phyloP scores from a whole-genome alignment of 768 basidiomycete species.

The Termitomyces sp. region DNA sequence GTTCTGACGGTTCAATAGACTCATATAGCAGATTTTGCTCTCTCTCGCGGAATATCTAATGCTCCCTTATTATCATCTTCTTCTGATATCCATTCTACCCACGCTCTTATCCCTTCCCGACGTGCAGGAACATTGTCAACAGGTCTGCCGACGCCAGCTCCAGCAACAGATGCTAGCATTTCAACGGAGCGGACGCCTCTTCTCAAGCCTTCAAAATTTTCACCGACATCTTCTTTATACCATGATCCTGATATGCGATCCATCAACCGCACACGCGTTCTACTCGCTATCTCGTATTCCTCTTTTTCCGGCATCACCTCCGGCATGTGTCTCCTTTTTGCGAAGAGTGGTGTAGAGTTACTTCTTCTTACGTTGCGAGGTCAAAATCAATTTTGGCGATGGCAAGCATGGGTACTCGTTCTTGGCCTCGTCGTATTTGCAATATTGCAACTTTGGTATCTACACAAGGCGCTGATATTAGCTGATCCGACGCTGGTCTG shows the following conservation, averaged over 20 bases:
- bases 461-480: conserved; percentile 72
- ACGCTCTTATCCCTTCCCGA: conserved; percentile 27
- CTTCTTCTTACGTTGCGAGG: conserved; percentile 72
- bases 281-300: conserved; percentile 80
- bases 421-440: conserved; percentile 69
- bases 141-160: conserved; percentile 24
- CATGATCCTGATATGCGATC: conserved; percentile 19
- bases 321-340: conserved; percentile 90
- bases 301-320: conserved; percentile 84
- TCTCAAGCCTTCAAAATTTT: conserved; percentile 31
- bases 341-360: conserved; percentile 90
- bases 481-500: conserved; percentile 85
- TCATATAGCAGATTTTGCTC: conserved; percentile 64
- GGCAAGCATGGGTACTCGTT: conserved; percentile 81
- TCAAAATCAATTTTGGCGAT: conserved; percentile 76
- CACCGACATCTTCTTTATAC: conserved; percentile 20
- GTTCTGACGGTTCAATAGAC: conserved; percentile 40
- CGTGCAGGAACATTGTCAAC: conserved; percentile 32
- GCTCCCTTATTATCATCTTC: conserved; percentile 18
- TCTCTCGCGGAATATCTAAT: conserved; percentile 31
- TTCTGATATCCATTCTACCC: conserved; percentile 26
- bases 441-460: conserved; percentile 77
- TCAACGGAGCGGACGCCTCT: conserved; percentile 57
- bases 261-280: conserved; percentile 43
- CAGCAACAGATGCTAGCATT: conserved; percentile 23